Evolutionary conservation across 495 filamentous ascomycete species (phyloP).

Genomic region (Neurospora hispaniola): DNA sequence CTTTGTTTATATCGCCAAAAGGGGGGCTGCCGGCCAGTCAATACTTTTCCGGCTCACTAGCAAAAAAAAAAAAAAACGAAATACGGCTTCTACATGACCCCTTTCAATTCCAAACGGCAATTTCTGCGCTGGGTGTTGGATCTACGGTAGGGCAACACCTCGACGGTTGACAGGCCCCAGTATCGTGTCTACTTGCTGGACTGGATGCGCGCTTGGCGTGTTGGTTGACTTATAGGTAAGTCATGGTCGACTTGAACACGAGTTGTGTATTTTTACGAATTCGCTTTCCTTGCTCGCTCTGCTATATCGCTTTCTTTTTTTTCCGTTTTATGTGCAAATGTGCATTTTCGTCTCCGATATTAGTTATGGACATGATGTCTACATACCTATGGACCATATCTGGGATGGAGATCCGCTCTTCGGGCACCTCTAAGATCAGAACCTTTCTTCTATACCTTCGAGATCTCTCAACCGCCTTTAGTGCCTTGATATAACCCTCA

Average conservation of each 20-base stretch:
- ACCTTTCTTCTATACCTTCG: background rate
- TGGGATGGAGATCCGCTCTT: background rate
- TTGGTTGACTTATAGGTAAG: background rate
- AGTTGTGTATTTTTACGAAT: background rate
- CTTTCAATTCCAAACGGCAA: background rate
- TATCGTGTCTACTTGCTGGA: background rate
- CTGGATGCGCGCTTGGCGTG: background rate
- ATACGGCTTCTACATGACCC: background rate
- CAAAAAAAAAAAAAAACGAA: background rate
- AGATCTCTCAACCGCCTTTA: background rate
- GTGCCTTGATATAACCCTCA: background rate
- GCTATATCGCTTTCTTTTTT: background rate
- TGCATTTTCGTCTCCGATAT: background rate
- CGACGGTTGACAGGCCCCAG: background rate
- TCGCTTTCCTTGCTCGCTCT: background rate
- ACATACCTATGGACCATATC: too few species aligned
- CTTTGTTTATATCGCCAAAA: background rate
- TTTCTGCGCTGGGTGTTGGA: background rate
- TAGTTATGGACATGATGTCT: background rate
- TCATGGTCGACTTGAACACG: background rate
- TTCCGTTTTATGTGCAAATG: background rate
- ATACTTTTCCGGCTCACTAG: background rate
- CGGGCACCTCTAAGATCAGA: background rate
- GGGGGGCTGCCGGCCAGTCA: background rate
- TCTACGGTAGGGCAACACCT: background rate